phyloP scores from a whole-genome alignment of 495 filamentous ascomycete species.

The Wilcoxina mikolae region DNA sequence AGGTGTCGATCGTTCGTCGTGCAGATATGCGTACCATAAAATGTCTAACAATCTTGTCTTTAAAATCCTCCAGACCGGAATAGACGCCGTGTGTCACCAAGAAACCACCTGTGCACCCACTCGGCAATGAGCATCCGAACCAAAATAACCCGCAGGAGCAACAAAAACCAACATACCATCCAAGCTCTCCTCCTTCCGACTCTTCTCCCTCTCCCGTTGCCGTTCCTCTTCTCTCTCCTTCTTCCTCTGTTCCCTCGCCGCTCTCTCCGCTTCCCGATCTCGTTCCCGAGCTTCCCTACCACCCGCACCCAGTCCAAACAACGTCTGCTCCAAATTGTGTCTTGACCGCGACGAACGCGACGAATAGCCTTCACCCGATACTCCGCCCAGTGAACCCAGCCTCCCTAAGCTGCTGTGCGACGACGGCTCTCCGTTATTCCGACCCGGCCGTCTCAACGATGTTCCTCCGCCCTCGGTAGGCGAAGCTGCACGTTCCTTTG shows the following conservation, averaged over 20 bases:
- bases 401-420: constrained; percentile 20
- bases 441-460: constrained; percentile 18
- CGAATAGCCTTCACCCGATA: constrained; percentile 17
- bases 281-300: constrained; percentile 22
- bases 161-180: constrained; percentile 40
- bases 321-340: constrained; percentile 20
- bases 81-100: constrained; percentile 90
- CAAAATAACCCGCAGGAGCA: neutral
- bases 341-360: constrained; percentile 19
- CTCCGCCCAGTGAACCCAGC: constrained; percentile 1
- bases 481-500: constrained; percentile 27
- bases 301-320: constrained; percentile 22
- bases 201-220: constrained; percentile 72
- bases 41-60: constrained; percentile 75
- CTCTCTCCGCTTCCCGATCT: constrained; percentile 57
- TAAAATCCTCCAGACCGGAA: constrained; percentile 83
- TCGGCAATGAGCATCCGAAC: neutral
- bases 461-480: constrained; percentile 19
- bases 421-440: constrained; percentile 20
- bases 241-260: constrained; percentile 75
- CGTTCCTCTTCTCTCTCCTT: constrained; percentile 68
- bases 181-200: constrained; percentile 81
- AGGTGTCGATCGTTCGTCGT: neutral
- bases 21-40: constrained; percentile 52
- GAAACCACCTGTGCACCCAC: constrained; percentile 46